phyloP scores from a whole-genome alignment of 2,329 filamentous ascomycete species.

The Aureobasidium sp. region DNA sequence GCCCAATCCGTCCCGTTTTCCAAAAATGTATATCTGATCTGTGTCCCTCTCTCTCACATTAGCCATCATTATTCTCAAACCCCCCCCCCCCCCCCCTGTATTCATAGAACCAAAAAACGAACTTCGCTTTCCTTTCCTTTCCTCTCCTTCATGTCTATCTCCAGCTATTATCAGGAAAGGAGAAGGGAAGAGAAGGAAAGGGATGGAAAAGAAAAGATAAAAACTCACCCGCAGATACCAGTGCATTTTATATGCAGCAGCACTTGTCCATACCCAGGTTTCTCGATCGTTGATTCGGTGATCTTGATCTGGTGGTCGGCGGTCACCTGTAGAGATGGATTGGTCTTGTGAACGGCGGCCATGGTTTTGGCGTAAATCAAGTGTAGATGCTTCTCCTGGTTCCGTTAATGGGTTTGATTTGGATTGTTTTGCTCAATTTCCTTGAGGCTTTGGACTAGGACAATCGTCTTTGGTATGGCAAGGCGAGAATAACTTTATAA shows the following conservation, averaged over 20 bases:
- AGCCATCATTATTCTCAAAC: too few relatives aligned
- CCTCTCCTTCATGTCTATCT: too few relatives aligned
- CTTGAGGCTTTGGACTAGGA: too few relatives aligned
- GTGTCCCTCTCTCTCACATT: too few relatives aligned
- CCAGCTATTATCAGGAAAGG: neutral
- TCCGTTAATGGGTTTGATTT: too few relatives aligned
- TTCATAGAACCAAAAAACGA: too few relatives aligned
- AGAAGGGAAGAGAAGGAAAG: too few relatives aligned
- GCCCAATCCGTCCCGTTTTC: conserved; percentile 55
- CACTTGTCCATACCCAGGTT: neutral
- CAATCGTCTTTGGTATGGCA: too few relatives aligned
- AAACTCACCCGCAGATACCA: conserved; percentile 77
- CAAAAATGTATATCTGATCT: conserved; percentile 61
- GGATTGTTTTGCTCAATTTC: too few relatives aligned
- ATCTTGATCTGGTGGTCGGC: conserved; percentile 10
- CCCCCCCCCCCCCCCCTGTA: too few relatives aligned
- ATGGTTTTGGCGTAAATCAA: neutral
- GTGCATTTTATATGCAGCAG: conserved; percentile 56
- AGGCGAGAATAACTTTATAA: neutral
- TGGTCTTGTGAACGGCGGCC: neutral
- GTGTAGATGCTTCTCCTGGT: neutral
- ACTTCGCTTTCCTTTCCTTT: too few relatives aligned
- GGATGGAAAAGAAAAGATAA: too few relatives aligned
- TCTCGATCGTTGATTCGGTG: neutral
- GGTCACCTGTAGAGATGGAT: conserved; percentile 8